A percentile compares a stretch with the other conserved stretches of the same genome.
Conservation (phyloP, 23 red algal species). For the Gracilaria gracilis region DNA sequence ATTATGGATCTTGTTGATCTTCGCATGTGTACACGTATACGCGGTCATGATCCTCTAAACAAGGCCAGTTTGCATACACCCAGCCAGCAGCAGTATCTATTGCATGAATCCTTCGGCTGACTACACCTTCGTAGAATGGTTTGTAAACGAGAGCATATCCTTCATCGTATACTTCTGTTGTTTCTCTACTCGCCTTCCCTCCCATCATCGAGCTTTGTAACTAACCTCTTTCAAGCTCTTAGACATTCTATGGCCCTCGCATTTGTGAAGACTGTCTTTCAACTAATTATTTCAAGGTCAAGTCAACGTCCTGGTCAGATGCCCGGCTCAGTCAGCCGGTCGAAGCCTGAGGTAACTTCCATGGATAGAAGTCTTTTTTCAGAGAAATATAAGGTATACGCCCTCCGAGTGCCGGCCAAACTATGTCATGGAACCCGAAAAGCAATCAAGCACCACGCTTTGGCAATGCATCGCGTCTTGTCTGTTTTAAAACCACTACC, state of each 20-base stretch:
- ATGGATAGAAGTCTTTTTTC: constrained; percentile 37
- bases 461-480: constrained; percentile 53
- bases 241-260: neutral
- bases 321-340: neutral
- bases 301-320: neutral
- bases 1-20: no score
- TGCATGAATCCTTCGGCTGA: no score
- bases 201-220: neutral
- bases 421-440: constrained; percentile 52
- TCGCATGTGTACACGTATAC: no score
- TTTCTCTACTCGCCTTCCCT: neutral
- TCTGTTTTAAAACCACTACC: constrained; percentile 15
- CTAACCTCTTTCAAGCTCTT: neutral
- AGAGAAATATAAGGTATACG: constrained; percentile 26
- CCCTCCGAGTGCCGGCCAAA: constrained; percentile 42
- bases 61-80: no score
- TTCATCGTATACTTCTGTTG: no score
- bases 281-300: neutral
- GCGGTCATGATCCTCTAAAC: no score
- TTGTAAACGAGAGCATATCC: no score
- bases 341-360: neutral
- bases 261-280: constrained; percentile 7
- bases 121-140: no score
- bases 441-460: constrained; percentile 52
- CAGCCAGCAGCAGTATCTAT: no score